phyloP scores from a whole-genome alignment of 495 filamentous ascomycete genomes.

The Staphylotrichum tortipilum region DNA sequence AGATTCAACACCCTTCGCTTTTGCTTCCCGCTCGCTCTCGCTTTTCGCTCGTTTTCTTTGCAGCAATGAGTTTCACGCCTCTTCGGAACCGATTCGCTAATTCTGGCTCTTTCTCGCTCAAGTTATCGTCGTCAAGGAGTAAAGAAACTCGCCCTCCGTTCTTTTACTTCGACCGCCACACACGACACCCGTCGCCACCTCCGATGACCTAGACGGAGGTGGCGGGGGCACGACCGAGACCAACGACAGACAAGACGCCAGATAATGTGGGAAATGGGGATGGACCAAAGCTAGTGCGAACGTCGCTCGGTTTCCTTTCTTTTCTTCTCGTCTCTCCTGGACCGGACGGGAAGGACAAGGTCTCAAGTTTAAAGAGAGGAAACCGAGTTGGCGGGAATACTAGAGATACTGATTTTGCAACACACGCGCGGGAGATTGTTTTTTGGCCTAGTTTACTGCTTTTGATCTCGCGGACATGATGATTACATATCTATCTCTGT shows the following conservation, averaged over 20 bases:
- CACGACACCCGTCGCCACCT: not conserved
- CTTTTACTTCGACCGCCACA: not conserved
- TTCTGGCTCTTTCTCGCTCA: slow-evolving; percentile 5
- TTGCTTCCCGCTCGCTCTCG: too few species aligned
- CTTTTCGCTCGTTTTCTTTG: too few species aligned
- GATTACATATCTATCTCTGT: not conserved
- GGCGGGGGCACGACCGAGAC: not conserved
- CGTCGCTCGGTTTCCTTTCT: not conserved
- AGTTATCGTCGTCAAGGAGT: slow-evolving; percentile 24
- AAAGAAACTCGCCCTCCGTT: not conserved
- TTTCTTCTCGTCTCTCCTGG: not conserved
- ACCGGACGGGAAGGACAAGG: too few species aligned
- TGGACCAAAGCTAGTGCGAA: not conserved
- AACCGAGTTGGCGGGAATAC: not conserved
- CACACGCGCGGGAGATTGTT: not conserved
- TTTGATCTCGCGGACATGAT: slow-evolving; percentile 1
- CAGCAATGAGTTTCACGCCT: not conserved
- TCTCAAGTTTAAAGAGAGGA: not conserved
- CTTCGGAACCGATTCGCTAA: slow-evolving; percentile 17
- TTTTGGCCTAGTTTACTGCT: not conserved
- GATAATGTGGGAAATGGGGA: not conserved
- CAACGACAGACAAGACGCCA: not conserved
- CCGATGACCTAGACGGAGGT: not conserved
- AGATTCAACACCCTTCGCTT: too few species aligned
- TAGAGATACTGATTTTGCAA: not conserved